Evolutionary conservation across 495 filamentous ascomycete genomes (phyloP).

Genomic region (Cryomyces antarcticus): DNA sequence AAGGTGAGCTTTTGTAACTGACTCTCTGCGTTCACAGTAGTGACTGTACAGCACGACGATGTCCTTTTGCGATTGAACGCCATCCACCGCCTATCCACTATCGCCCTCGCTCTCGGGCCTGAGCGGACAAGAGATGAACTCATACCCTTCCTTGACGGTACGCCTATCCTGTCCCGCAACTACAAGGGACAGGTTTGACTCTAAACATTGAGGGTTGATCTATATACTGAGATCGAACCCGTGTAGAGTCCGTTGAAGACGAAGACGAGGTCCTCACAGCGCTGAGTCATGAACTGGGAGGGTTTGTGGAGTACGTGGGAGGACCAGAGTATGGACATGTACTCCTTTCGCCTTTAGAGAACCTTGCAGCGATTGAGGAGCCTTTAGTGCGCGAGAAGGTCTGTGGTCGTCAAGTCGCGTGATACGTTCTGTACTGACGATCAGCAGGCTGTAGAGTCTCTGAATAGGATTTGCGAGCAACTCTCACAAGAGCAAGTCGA

Average conservation of each 20-base stretch:
- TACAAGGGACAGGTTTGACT: neutral
- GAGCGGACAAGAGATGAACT: constrained; percentile 94
- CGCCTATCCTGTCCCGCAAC: constrained; percentile 14
- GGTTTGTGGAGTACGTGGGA: constrained; percentile 93
- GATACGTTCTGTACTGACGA: constrained; percentile 4
- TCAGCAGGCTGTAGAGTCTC: constrained; percentile 77
- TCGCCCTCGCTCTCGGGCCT: constrained; percentile 83
- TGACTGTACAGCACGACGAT: constrained; percentile 63
- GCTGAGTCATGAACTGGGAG: constrained; percentile 84
- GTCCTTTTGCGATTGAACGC: constrained; percentile 93
- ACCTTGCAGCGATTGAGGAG: constrained; percentile 94
- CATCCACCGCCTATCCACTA: constrained; percentile 92
- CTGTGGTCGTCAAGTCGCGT: constrained; percentile 4
- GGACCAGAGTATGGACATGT: constrained; percentile 88
- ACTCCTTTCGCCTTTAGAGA: constrained; percentile 89
- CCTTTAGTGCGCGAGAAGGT: constrained; percentile 95
- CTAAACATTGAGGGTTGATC: neutral
- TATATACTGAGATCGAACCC: constrained; percentile 1
- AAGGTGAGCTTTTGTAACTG: constrained; percentile 40
- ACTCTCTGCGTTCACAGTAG: no score
- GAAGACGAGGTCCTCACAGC: constrained; percentile 97
- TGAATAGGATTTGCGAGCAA: constrained; percentile 95
- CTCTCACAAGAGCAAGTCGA: constrained; percentile 83
- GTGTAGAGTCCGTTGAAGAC: constrained; percentile 86
- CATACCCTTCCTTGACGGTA: constrained; percentile 96